These are phyloP conservation scores for Phytophthora nicotianae DNA, from an alignment of 352 stramenopile species.

Conservation along the genomic window DNA sequence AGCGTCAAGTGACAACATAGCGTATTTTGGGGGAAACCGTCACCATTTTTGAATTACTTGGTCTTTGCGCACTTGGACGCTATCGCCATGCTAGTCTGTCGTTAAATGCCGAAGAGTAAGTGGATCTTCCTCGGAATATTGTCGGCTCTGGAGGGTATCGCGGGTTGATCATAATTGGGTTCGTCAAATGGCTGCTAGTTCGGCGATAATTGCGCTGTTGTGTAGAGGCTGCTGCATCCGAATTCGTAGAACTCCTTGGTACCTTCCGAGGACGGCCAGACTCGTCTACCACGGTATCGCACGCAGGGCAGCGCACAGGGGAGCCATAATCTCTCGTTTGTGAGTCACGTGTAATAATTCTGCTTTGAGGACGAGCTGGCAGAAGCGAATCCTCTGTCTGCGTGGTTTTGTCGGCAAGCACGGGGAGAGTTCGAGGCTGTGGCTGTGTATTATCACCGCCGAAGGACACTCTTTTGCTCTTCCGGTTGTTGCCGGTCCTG, in stretches of 20 bases:
- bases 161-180: slow-evolving; percentile 58
- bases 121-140: slow-evolving; percentile 47
- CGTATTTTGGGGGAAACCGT: slow-evolving; percentile 27
- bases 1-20: not conserved
- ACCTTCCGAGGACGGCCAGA: slow-evolving; percentile 28
- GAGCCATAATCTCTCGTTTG: slow-evolving; percentile 1
- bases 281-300: slow-evolving; percentile 6
- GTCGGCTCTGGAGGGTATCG: slow-evolving; percentile 50
- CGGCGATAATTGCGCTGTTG: slow-evolving; percentile 23
- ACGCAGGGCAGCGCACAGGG: slow-evolving; percentile 8
- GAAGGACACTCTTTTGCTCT: slow-evolving; percentile 38
- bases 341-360: not conserved
- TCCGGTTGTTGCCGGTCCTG: slow-evolving; percentile 13
- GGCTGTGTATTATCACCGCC: slow-evolving; percentile 6
- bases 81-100: slow-evolving; percentile 39
- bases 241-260: slow-evolving; percentile 4
- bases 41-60: slow-evolving; percentile 7
- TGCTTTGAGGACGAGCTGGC: not conserved
- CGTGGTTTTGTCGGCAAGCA: slow-evolving; percentile 43
- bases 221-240: not conserved
- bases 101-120: slow-evolving; percentile 45
- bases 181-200: slow-evolving; percentile 31
- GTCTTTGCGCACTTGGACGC: not conserved
- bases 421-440: slow-evolving; percentile 30
- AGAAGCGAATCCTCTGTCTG: slow-evolving; percentile 35